phyloP scores from a whole-genome alignment of 441 rosid species.

The Erodium texanum region DNA sequence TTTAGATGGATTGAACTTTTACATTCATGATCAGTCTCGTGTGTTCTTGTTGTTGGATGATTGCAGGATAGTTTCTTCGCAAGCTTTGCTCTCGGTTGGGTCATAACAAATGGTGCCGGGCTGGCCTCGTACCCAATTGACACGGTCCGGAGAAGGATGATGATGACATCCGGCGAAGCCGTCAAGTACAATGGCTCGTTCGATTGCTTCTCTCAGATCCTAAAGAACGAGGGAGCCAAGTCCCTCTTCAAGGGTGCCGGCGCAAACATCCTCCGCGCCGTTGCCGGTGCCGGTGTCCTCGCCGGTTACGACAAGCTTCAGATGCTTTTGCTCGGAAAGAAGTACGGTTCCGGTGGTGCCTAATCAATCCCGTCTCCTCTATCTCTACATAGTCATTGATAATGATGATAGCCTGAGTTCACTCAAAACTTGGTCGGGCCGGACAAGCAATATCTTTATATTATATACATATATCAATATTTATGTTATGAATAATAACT shows the following conservation, averaged over 20 bases:
- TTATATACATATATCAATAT: no score
- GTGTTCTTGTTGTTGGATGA: neutral
- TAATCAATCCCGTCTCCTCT: constrained; percentile 13
- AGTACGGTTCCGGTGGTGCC: constrained; percentile 44
- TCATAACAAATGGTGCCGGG: constrained; percentile 51
- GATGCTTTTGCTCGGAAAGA: constrained; percentile 41
- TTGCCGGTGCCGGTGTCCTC: constrained; percentile 52
- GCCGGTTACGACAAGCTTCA: constrained; percentile 49
- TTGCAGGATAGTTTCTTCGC: constrained; percentile 52
- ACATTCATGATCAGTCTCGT: no score
- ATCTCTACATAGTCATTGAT: no score
- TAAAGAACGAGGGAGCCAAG: constrained; percentile 42
- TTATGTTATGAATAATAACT: no score
- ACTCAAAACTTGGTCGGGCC: no score
- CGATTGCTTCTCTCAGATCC: constrained; percentile 40
- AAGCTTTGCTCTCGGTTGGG: constrained; percentile 51
- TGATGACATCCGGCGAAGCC: constrained; percentile 57
- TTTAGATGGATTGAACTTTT: no score
- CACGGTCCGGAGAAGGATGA: constrained; percentile 44
- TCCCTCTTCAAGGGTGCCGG: constrained; percentile 56
- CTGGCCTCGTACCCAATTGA: constrained; percentile 19
- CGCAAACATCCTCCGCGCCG: constrained; percentile 49
- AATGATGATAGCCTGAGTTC: no score
- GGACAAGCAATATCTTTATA: no score
- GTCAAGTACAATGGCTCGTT: constrained; percentile 44